These are phyloP conservation scores for Clonostachys chloroleuca DNA, from an alignment of 2,329 filamentous ascomycete genomes.

Conservation along the genomic window DNA sequence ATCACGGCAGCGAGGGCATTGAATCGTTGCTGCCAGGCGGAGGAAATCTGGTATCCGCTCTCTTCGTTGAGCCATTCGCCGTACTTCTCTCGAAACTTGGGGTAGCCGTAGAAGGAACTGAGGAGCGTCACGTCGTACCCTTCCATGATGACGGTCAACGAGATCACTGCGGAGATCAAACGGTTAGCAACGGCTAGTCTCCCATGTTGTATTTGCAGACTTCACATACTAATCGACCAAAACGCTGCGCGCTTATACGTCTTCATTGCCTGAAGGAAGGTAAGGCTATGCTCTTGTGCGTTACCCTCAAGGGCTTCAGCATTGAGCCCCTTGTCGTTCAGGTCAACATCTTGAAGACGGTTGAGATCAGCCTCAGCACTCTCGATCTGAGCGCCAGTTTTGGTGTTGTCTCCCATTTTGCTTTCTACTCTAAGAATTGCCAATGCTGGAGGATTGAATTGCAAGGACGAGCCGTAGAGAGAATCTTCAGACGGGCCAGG, in stretches of 20 bases:
- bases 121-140: slow-evolving; percentile 43
- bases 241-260: slow-evolving; percentile 32
- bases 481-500: no score
- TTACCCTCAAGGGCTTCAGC: slow-evolving; percentile 27
- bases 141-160: slow-evolving; percentile 44
- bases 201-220: no score
- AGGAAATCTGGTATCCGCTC: slow-evolving; percentile 37
- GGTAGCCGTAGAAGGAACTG: slow-evolving; percentile 40
- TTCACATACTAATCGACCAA: slow-evolving; percentile 29
- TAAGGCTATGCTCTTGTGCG: slow-evolving; percentile 26
- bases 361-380: slow-evolving; percentile 18
- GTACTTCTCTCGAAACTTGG: slow-evolving; percentile 30
- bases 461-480: no score
- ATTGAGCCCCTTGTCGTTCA: slow-evolving; percentile 29
- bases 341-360: slow-evolving; percentile 21
- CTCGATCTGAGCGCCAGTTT: slow-evolving; percentile 13
- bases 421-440: no score
- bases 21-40: slow-evolving; percentile 47
- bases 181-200: neutral
- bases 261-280: slow-evolving; percentile 25
- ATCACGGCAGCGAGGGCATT: slow-evolving; percentile 24
- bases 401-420: no score
- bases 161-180: slow-evolving; percentile 23
- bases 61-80: slow-evolving; percentile 25
- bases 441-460: no score